These are phyloP conservation scores for Primulina eburnea DNA, from an alignment of 257 asterid genomes.

Conservation along the genomic window DNA sequence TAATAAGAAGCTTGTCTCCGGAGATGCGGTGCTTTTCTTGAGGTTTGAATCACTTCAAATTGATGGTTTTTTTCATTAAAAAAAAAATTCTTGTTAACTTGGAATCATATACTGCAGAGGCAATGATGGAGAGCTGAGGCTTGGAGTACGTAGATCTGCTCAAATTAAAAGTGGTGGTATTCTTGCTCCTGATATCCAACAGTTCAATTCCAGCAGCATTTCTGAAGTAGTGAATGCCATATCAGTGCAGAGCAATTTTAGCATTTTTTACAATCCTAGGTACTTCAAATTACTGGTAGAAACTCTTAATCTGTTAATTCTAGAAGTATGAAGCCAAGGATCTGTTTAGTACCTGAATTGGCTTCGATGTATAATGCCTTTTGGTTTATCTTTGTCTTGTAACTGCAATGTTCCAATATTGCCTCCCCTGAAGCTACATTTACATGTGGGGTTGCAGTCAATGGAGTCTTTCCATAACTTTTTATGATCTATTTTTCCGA, in stretches of 20 bases:
- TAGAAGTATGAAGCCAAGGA: not conserved
- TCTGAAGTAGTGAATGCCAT: constrained; percentile 59
- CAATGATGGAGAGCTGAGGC: constrained; percentile 94
- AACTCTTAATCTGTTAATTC: not conserved
- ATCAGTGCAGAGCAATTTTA: constrained; percentile 48
- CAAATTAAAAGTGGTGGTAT: constrained; percentile 54
- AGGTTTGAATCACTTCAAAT: constrained; percentile 40
- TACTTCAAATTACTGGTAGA: constrained; percentile 25
- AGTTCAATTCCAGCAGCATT: constrained; percentile 52
- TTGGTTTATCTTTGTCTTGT: not conserved
- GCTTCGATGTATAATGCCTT: not conserved
- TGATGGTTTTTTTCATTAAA: not conserved
- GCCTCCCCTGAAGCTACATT: not conserved
- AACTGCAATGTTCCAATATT: not conserved
- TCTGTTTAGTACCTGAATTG: not conserved
- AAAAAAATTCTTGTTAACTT: not conserved
- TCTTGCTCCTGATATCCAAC: constrained; percentile 44
- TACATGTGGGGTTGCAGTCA: not conserved
- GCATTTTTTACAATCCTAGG: constrained; percentile 89
- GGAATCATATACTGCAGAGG: constrained; percentile 45
- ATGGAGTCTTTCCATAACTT: not conserved
- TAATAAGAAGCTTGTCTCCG: constrained; percentile 85
- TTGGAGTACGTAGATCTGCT: constrained; percentile 90
- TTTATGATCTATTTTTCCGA: not conserved
- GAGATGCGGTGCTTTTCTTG: constrained; percentile 93